Evolutionary conservation across 164 flowering plant species (phyloP), one percentile per base, ranked within the genome.

Genomic region (Magnolia kwangsiensis): DNA sequence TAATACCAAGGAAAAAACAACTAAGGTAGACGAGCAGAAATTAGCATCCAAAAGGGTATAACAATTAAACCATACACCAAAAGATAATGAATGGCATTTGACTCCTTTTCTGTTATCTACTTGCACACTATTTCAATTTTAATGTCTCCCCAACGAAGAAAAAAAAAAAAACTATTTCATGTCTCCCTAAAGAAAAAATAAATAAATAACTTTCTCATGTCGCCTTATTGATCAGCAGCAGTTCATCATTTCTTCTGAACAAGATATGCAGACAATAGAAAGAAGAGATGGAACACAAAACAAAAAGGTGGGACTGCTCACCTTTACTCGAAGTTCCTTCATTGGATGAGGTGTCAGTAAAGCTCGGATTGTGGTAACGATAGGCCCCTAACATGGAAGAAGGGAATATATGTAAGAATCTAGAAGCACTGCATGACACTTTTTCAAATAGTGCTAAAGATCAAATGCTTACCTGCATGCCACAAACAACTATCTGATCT

Each of bases 241-340:
- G 45, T 37, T 37, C 45, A 37, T 37, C 45, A 55, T 55, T 55
- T 55, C 61, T 55, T 2, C 4, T 14, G 14, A 55, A 55, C 61
- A 55, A 8, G 70, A 29, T 11, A 68, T 16, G 13, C 29, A 24
- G 20, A 29, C 27, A 68, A 16, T 10, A 1, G 31, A 27, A 4
- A 14, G 14, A 31, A 37, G 45, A 37, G 45, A 37, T 37, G 45
- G 45, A 37, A 68, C 16, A 68, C 71, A 31, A 64, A 68, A 37
- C 45, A 14, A 31, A 3, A 68, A 5, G 16, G 8, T 14, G 49
- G 29, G 64, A 23, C 51, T 51, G 29, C 70, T 70, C 77, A 95
- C 99, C 99, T 96, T 96, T 45, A 96, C 90, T 72, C 98, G 88
- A 14, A 96, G 89, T 85, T 96, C 99, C 84, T 94, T 94, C 99